Conservation (phyloP, 2,329 filamentous ascomycete genomes). For the Byssothecium circinans region DNA sequence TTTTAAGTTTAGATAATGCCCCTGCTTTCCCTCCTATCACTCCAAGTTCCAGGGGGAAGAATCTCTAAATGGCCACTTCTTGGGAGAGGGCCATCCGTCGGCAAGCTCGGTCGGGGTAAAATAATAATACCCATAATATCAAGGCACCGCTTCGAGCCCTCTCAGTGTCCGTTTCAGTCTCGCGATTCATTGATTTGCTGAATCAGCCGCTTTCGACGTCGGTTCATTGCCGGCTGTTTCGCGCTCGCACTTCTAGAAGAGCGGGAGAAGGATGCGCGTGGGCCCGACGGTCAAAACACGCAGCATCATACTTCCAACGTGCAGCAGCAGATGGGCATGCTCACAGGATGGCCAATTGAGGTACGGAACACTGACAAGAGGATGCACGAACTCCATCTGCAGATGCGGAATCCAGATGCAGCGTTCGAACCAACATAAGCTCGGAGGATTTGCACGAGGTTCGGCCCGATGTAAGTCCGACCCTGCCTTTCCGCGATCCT, state of each 20-base stretch:
- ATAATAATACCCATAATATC: too few relatives aligned
- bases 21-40: too few relatives aligned
- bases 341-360: neutral
- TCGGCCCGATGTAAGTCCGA: neutral
- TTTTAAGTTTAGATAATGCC: too few relatives aligned
- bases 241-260: slow-evolving; percentile 14
- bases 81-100: too few relatives aligned
- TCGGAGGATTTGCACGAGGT: neutral
- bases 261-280: slow-evolving; percentile 7
- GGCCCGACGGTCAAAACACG: slow-evolving; percentile 3
- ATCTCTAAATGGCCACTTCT: too few relatives aligned
- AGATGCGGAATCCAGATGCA: too few relatives aligned
- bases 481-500: neutral
- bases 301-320: slow-evolving; percentile 2
- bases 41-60: too few relatives aligned
- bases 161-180: neutral
- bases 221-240: neutral
- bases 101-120: too few relatives aligned
- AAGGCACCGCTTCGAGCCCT: neutral
- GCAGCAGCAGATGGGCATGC: neutral
- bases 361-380: too few relatives aligned
- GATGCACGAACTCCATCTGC: too few relatives aligned
- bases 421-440: too few relatives aligned
- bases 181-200: neutral
- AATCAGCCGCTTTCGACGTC: too few relatives aligned